Conservation (phyloP, 2,329 filamentous ascomycete species). For the Polychaeton citri region DNA sequence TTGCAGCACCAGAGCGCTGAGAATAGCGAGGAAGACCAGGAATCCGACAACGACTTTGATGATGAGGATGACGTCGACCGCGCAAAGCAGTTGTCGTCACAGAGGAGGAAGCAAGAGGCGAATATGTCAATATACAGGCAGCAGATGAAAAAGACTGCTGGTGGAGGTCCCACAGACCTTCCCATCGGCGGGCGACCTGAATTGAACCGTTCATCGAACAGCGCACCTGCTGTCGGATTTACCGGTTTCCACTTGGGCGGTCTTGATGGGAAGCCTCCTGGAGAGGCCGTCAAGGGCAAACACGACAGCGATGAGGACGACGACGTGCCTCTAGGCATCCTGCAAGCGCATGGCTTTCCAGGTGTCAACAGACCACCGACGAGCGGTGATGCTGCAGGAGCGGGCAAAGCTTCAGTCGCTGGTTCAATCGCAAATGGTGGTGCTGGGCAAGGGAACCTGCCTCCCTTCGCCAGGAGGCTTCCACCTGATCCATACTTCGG, state of each 20-base stretch:
- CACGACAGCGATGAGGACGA: conserved; percentile 62
- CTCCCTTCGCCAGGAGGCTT: conserved; percentile 69
- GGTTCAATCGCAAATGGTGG: conserved; percentile 35
- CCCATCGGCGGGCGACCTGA: conserved; percentile 36
- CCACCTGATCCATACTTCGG: conserved; percentile 78
- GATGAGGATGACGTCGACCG: conserved; percentile 70
- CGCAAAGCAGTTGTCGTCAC: conserved; percentile 56
- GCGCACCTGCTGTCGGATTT: conserved; percentile 7
- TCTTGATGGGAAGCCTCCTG: conserved; percentile 15
- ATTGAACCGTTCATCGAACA: conserved; percentile 38
- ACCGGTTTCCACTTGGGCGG: conserved; percentile 17
- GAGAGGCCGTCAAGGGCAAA: conserved; percentile 11
- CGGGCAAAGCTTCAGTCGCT: conserved; percentile 36
- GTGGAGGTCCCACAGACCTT: conserved; percentile 45
- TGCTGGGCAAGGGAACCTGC: conserved; percentile 43
- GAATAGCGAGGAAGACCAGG: conserved; percentile 28
- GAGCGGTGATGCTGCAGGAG: conserved; percentile 31
- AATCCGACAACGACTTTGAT: conserved; percentile 47
- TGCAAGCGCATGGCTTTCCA: conserved; percentile 81
- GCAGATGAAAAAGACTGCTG: conserved; percentile 93
- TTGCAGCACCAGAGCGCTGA: conserved; percentile 40
- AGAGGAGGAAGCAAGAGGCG: conserved; percentile 76
- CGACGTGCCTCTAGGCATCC: conserved; percentile 72
- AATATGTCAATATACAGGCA: conserved; percentile 82
- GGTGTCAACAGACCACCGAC: conserved; percentile 62